Base-by-base conservation (phyloP, 139 green algal genomes). In the Tetratostichococcus sp. region DNA sequence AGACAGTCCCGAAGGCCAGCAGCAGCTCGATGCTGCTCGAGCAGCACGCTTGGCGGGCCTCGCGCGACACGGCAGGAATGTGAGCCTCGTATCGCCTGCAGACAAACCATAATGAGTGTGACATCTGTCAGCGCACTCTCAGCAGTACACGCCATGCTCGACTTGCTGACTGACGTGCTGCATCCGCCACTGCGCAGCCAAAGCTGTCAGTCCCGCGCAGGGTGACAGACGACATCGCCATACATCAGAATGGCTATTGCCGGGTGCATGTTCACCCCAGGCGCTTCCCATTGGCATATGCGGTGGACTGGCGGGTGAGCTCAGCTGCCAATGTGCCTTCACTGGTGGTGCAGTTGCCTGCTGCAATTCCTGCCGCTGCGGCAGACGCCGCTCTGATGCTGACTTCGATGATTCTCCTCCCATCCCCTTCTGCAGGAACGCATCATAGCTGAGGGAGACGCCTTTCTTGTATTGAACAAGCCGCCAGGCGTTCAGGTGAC, bases 401-500 rank as follows among this genome's bases (percentile, higher is more conserved):
- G 34, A 16, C 35, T 1, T n/a, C 4, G 1, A 1, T 42, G n/a
- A n/a, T n/a, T n/a, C n/a, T n/a, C n/a, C n/a, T n/a, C n/a, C n/a
- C n/a, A n/a, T n/a, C n/a, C n/a, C n/a, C n/a, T n/a, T n/a, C n/a
- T n/a, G 31, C 76, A 86, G 77, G 66, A 65, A 30, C 76, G 86
- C 0, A 34, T 97, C 0, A 22, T 97, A 16, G 43, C 70, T 8
- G 39, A 83, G 31, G 33, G 14, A 0, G 39, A 73, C 0, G 74
- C 87, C 25, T 93, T 70, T 70, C 83, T 94, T 35, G 89, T 94
- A n/a, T 76, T 94, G 6, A 84, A 90, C 84, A 97, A 97, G 82
- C 92, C 92, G 1, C n/a, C 86, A 1, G 86, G 89, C 2, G 70
- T 96, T 42, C 90, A 90, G 66, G 89, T 92, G 1, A 68, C 73